These are phyloP conservation scores for Gamarada debralockiae DNA, from an alignment of 495 filamentous ascomycete genomes.

Conservation along the genomic window DNA sequence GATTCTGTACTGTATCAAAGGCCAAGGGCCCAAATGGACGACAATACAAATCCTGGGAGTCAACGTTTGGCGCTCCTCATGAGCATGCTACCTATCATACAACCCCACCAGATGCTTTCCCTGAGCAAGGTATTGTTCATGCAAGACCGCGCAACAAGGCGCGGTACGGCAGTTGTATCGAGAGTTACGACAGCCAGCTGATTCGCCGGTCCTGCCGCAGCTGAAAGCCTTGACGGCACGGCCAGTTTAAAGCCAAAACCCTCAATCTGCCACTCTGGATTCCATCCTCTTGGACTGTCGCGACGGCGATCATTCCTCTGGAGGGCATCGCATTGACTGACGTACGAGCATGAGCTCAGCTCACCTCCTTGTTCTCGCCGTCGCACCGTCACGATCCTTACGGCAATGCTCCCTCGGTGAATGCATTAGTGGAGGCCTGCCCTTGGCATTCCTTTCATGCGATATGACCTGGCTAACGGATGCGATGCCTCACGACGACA, in stretches of 20 bases:
- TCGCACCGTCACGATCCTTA: slow-evolving; percentile 17
- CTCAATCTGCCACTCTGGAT: slow-evolving; percentile 14
- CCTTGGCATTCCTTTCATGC: slow-evolving; percentile 16
- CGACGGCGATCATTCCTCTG: slow-evolving; percentile 10
- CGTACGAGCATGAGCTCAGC: slow-evolving; percentile 10
- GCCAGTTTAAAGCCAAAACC: slow-evolving; percentile 15
- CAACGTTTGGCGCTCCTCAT: too few relatives aligned
- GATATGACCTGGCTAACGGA: slow-evolving; percentile 18
- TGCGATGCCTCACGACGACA: slow-evolving; percentile 17
- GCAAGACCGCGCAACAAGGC: too few relatives aligned
- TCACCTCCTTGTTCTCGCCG: slow-evolving; percentile 14
- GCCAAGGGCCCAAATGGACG: too few relatives aligned
- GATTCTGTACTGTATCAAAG: too few relatives aligned
- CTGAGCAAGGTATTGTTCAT: too few relatives aligned
- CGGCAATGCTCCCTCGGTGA: slow-evolving; percentile 14
- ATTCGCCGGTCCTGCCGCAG: slow-evolving; percentile 6
- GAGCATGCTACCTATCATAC: too few relatives aligned
- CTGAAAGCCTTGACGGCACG: slow-evolving; percentile 5
- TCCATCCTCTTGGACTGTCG: slow-evolving; percentile 1
- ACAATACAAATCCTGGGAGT: too few relatives aligned
- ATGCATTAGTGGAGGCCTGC: slow-evolving; percentile 13
- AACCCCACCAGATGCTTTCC: too few relatives aligned
- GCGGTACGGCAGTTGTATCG: too few relatives aligned
- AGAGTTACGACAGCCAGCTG: too few relatives aligned
- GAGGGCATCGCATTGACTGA: not conserved